Base-by-base conservation (phyloP, 345 rosid species). In the Eucalyptus urophylla region DNA sequence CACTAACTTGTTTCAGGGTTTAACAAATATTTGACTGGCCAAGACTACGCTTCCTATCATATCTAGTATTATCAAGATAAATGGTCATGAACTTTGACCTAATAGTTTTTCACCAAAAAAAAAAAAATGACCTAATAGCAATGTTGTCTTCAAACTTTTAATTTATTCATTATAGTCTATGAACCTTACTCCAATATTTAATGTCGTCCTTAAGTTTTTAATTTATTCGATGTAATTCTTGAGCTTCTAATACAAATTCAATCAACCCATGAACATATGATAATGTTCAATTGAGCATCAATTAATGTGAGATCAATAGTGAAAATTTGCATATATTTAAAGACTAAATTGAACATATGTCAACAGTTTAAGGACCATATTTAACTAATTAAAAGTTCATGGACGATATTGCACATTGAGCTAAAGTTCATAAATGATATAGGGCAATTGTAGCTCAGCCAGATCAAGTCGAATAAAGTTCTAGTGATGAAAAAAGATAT, bases 341-440 rank as follows among this genome's bases (percentile, higher is more conserved):
- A 24, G 6, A 56, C 1, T 56, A 56, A 56, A 56, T 56, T 24
- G 29, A 56, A 56, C 0, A 56, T 56, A 25, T 24, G 5, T 56
- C 1, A 24, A 56, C 24, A 24, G 3, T 56, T 56, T 56, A 56
- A 22, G 29, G 29, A 56, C 1, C 6, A 10, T 56, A 3, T 24
- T 5, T 6, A 56, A 10, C 62, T 2, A 56, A 56, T 56, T 56
- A 56, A 22, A 54, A 56, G 6, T 56, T 56, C 0, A 10, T 22
- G 0, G 0, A 24, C 14, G 1, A 56, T 56, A 56, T 10, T 24
- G 0, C 14, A 24, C 3, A 24, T 56, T 56, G 0, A 56, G 3
- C 2, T 22, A 56, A 56, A 56, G 62, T 56, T 56, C 9, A 9
- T 56, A 22, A 2, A 6, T 25, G 0, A 56, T 4, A 24, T 56